Base-by-base conservation (phyloP, 352 stramenopile species). In the Achlya hypogyna region DNA sequence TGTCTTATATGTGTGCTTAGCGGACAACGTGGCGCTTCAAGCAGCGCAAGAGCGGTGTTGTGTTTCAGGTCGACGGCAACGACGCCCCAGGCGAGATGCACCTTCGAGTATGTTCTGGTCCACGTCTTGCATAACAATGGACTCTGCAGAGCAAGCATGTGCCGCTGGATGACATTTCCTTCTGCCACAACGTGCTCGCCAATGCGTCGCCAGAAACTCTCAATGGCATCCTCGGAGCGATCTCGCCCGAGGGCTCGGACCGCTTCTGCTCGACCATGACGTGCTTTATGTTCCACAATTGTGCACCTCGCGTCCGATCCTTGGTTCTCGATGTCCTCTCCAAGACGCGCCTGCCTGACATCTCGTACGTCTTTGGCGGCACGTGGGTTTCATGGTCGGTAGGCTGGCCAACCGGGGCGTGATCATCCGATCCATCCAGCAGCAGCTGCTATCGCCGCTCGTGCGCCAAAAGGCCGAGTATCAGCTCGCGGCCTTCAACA, bases 191-290 rank as follows among this genome's bases (percentile, higher is more conserved):
- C 63, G 83, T 93, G 25, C 73, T 93, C 3, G 72, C 72, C 42
- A 62, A 73, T 10, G 82, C 74, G 1, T 90, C 83, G 0, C 73
- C 75, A 2, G 63, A 80, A 28, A 91, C 77, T 72, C 63, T 93
- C 4, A 93, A 93, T 59, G 83, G 79, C 12, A 91, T 93, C 28
- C 72, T 93, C 12, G 76, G 78, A 0, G 85, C 85, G 5, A 93
- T 78, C 5, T 91, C 85, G 10, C 85, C 85, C 0, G 76, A 90
- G 52, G 67, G 83, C 54, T 89, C 83, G 51, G 87, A 76, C 53
- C 72, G 89, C 65, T 91, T 87, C 49, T 85, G 79, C 70, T 84
- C 76, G 60, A 92, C 81, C 20, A 92, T 93, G 85, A 88, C 84
- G 8, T 80, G 82, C 54, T 93, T 93, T 66, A 91, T 93, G 83